Percentiles rank a stretch among this genome's conserved stretches.
Evolutionary conservation across 1,139 yeast species (phyloP).

Genomic region (Saccharomyces hybrid): DNA sequence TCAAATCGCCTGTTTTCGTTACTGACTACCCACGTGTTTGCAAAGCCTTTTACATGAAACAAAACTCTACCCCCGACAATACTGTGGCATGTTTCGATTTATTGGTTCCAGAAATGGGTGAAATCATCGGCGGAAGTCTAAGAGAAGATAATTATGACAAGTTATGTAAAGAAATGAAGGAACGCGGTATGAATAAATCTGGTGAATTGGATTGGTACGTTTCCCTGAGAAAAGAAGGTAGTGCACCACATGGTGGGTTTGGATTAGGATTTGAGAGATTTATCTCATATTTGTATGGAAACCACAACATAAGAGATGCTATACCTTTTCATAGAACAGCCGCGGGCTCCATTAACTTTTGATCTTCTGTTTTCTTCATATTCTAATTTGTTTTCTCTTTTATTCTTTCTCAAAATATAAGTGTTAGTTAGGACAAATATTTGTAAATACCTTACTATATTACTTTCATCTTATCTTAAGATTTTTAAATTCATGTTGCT

Average conservation of each 20-base stretch:
- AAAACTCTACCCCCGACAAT: conserved; percentile 30
- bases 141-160: conserved; percentile 62
- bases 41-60: conserved; percentile 90
- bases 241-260: conserved; percentile 93
- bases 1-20: conserved; percentile 73
- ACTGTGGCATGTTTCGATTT: conserved; percentile 91
- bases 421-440: too few relatives aligned
- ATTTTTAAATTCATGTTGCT: background rate
- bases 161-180: conserved; percentile 44
- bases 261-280: conserved; percentile 93
- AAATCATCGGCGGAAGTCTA: conserved; percentile 88
- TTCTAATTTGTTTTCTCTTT: too few relatives aligned
- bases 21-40: conserved; percentile 74
- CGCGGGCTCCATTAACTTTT: conserved; percentile 10
- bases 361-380: too few relatives aligned
- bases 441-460: too few relatives aligned
- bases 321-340: conserved; percentile 67
- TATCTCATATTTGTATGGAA: conserved; percentile 60
- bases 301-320: conserved; percentile 71
- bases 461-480: too few relatives aligned
- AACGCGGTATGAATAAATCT: conserved; percentile 45
- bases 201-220: conserved; percentile 75
- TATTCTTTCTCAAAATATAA: too few relatives aligned
- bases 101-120: conserved; percentile 88
- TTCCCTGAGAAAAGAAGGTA: conserved; percentile 64